These are phyloP conservation scores for Candida sanyaensis DNA, from an alignment of 1,139 yeast species.

Conservation along the genomic window DNA sequence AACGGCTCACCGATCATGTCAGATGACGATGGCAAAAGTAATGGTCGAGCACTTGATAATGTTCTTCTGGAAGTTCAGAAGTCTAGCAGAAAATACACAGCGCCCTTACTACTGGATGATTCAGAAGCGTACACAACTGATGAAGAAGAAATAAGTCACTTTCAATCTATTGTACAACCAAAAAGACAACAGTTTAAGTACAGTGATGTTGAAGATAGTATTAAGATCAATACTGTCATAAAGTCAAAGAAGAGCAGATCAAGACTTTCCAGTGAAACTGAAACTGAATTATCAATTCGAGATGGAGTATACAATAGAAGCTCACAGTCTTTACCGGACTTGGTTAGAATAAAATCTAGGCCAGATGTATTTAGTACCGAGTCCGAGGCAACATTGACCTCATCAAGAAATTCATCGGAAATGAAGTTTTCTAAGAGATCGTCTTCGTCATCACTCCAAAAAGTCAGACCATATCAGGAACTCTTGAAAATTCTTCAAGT, in stretches of 20 bases:
- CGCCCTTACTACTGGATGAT: slow-evolving; percentile 18
- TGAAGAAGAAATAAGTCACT: slow-evolving; percentile 14
- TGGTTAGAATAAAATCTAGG: slow-evolving; percentile 14
- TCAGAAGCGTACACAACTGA: slow-evolving; percentile 22
- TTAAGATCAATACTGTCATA: slow-evolving; percentile 32
- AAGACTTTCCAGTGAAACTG: slow-evolving; percentile 15
- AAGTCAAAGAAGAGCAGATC: slow-evolving; percentile 31
- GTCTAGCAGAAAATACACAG: slow-evolving; percentile 5
- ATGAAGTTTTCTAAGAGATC: neutral
- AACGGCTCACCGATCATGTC: neutral
- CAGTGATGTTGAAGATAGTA: slow-evolving; percentile 20
- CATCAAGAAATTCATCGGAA: slow-evolving; percentile 9
- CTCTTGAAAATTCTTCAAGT: slow-evolving; percentile 63
- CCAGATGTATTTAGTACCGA: slow-evolving; percentile 22
- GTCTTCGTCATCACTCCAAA: neutral
- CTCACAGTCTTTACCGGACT: slow-evolving; percentile 26
- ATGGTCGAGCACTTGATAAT: slow-evolving; percentile 5
- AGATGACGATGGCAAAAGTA: neutral
- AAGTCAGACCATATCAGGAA: slow-evolving; percentile 21
- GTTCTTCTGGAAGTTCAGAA: slow-evolving; percentile 9
- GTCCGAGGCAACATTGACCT: slow-evolving; percentile 17
- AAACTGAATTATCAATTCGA: too few species aligned
- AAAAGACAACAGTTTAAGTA: slow-evolving; percentile 3
- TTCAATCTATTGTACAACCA: neutral
- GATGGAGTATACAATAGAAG: slow-evolving; percentile 3